Percentiles rank a stretch among this genome's conserved stretches.
Conservation (phyloP, 129 eudicot species). For the Arctium minus region DNA sequence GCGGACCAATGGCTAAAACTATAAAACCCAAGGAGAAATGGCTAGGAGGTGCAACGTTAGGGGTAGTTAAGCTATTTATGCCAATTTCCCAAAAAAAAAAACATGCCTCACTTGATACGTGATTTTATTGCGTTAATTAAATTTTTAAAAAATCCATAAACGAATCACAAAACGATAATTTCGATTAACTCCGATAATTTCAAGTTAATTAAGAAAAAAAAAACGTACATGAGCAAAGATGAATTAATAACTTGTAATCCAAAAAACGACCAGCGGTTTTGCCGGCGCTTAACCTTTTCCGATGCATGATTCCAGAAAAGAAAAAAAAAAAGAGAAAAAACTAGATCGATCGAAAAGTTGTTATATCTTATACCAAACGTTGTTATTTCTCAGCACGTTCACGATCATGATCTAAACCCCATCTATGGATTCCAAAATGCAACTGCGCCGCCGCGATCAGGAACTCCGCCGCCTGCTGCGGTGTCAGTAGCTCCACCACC, state of each 20-base stretch:
- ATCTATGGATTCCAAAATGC: slow-evolving; percentile 57
- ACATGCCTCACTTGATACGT: too few relatives aligned
- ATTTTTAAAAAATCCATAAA: too few relatives aligned
- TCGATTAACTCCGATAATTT: background rate
- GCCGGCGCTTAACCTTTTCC: background rate
- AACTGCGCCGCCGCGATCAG: slow-evolving; percentile 67
- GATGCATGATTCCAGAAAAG: background rate
- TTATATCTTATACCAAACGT: background rate
- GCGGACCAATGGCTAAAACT: too few relatives aligned
- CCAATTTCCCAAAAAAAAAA: too few relatives aligned
- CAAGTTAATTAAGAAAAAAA: background rate
- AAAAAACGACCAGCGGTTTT: background rate
- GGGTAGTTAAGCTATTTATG: too few relatives aligned
- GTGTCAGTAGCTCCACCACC: slow-evolving; percentile 74
- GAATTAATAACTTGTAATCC: background rate
- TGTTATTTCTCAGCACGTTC: slow-evolving; percentile 22
- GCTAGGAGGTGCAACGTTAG: too few relatives aligned
- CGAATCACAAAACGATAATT: too few relatives aligned
- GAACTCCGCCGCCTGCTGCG: slow-evolving; percentile 80
- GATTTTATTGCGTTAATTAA: too few relatives aligned
- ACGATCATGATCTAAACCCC: slow-evolving; percentile 65
- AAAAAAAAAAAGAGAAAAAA: background rate
- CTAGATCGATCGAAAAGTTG: background rate
- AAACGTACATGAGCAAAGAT: background rate
- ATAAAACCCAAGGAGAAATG: too few relatives aligned